Evolutionary conservation across 2,329 filamentous ascomycete species (phyloP), one percentile per base, ranked within the genome.

Genomic region (Madurella fahalii): DNA sequence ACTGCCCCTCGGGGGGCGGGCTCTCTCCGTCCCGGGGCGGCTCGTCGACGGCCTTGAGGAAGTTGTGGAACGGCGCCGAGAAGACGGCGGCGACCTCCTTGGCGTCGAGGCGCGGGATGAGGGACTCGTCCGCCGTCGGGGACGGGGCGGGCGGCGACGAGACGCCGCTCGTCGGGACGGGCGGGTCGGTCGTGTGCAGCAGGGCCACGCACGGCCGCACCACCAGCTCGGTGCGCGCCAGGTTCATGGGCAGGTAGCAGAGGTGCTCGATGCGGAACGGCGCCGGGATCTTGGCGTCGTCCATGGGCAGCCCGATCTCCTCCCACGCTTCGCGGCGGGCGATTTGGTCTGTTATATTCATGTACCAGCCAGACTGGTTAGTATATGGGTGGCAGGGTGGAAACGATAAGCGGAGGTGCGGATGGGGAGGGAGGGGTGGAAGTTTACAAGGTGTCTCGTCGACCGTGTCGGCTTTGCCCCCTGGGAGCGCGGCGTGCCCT

Each of bases 81-180:
- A 97, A 97, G 34, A 97, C 90, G 43, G 91, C 92, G 2, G 91
- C 92, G 2, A 97, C 93, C 72, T 97, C 93, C 61, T 89, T 86
- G 1, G 91, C 89, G 71, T 96, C 90, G 11, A 96, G 78, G 40
- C 84, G 81, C 0, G 93, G 92, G 56, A 90, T 90, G 71, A 92
- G 80, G 57, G 77, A 81, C 62, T 86, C 84, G 66, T 88, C 88
- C 2, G 83, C 84, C 50, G 79, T 77, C 1, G 74, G 77, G 31
- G 67, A 20, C 9, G 52, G 2, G 49, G 47, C 16, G 20, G 39
- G 7, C 32, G 37, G n/a, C n/a, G n/a, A n/a, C n/a, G n/a, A n/a
- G n/a, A n/a, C n/a, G n/a, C n/a, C 5, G 25, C 30, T 5, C 12
- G 20, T 9, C 13, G 9, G 43, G 44, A 5, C n/a, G 40, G 57